Conservation (phyloP, 225 moss, liverwort and hornwort species). For the Sphagnum contortum region DNA sequence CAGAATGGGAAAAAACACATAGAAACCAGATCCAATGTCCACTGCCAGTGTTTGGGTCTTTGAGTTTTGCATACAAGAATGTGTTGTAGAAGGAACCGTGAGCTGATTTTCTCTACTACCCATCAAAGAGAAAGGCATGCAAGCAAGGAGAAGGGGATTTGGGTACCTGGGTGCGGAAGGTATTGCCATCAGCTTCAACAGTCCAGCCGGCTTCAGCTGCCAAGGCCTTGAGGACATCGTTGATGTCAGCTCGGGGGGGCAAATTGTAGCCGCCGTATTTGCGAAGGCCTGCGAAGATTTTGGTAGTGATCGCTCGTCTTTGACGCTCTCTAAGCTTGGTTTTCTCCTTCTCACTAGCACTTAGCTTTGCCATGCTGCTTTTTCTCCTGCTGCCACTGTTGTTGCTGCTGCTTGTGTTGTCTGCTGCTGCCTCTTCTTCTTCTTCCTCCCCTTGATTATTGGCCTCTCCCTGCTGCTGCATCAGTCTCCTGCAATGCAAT, state of each 20-base stretch:
- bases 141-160: background rate
- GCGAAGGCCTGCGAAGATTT: conserved; percentile 94
- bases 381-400: conserved; percentile 31
- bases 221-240: conserved; percentile 88
- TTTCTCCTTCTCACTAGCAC: conserved; percentile 99
- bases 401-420: too few species aligned
- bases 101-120: too few species aligned
- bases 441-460: too few species aligned
- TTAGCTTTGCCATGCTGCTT: conserved; percentile 96
- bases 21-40: too few species aligned
- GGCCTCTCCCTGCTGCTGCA: too few species aligned
- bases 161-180: conserved; percentile 78
- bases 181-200: conserved; percentile 94
- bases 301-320: conserved; percentile 93
- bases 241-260: conserved; percentile 92
- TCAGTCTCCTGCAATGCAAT: too few species aligned
- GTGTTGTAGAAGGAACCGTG: too few species aligned
- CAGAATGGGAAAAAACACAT: too few species aligned
- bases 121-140: too few species aligned
- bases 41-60: too few species aligned
- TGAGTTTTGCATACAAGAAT: too few species aligned
- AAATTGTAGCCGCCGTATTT: conserved; percentile 99
- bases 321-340: conserved; percentile 96
- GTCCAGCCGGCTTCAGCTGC: conserved; percentile 98
- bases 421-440: background rate